Base-by-base conservation (phyloP, 1,284 basidiomycete genomes). In the Fomes fomentarius region DNA sequence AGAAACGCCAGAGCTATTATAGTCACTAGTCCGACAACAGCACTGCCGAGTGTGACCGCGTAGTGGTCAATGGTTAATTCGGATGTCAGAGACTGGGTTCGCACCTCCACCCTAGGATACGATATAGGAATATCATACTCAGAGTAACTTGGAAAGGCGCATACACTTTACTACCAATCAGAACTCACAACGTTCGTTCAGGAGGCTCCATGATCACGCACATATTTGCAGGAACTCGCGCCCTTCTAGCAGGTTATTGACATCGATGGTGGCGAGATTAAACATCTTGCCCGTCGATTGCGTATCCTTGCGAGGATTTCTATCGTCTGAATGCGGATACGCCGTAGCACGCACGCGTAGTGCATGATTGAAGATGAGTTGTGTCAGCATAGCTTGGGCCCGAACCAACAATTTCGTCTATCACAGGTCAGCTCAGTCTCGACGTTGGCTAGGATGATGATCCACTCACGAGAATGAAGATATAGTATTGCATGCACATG, bases 311-410 rank as follows among this genome's bases (percentile, higher is more conserved):
- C n/a, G n/a, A 2, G 81, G 57, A 47, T 78, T 77, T 8, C 54
- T 72, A 35, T 72, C 67, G 3, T 15, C 30, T 9, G 47, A 14
- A 3, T 47, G 24, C 21, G 34, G 17, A 26, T 37, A 9, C 7
- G 67, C 66, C 24, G 44, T 28, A 1, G 47, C 39, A 11, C 88
- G 78, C 35, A 90, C 82, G 34, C 87, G 79, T 3, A 90, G 73
- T 1, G 86, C 75, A 61, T 90, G 88, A 54, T 89, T 84, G 63
- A 90, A 89, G 6, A 91, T 70, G 4, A 90, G 76, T 60, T 89
- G 81, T 0, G 87, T 89, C 47, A 91, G 72, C 47, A 92, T 78
- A 2, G 78, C 78, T 66, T 91, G 84, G 7, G 72, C 66, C 39
- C 81, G 79, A 12, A 85, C 81, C 8, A 83, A 69, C 10, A 73